Percentiles rank a stretch among this genome's conserved stretches.
Conservation (phyloP, 805 yeast species). For the Helenozyma rhizophorensis region DNA sequence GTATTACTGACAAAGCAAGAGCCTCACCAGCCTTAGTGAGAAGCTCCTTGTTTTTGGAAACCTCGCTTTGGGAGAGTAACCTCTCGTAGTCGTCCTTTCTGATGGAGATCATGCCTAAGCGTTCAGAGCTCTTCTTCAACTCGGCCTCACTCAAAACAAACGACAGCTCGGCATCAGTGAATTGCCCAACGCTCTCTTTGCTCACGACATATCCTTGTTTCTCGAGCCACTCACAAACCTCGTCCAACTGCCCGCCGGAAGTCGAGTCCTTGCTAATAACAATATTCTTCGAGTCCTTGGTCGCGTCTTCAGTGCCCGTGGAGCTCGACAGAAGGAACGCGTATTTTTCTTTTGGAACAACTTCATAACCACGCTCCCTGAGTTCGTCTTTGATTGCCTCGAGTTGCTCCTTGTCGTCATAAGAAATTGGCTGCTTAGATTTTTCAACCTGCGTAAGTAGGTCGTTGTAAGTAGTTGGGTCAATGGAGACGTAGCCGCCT, state of each 20-base stretch:
- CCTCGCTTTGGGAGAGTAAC: slow-evolving; percentile 2
- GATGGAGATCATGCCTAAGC: slow-evolving; percentile 9
- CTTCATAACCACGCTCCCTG: slow-evolving; percentile 6
- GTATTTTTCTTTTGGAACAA: slow-evolving; percentile 5
- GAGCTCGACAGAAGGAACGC: slow-evolving; percentile 2
- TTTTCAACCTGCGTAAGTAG: slow-evolving; percentile 1
- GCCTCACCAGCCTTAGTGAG: slow-evolving; percentile 7
- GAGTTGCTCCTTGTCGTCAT: slow-evolving; percentile 1
- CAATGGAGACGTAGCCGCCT: not conserved
- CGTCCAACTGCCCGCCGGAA: slow-evolving; percentile 1
- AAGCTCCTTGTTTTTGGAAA: slow-evolving; percentile 1
- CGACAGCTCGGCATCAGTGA: slow-evolving; percentile 7
- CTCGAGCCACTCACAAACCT: slow-evolving; percentile 4
- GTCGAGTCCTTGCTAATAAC: slow-evolving; percentile 1
- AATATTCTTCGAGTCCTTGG: too few species aligned
- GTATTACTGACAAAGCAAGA: slow-evolving; percentile 10
- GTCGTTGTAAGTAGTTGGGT: too few species aligned
- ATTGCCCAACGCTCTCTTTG: not conserved
- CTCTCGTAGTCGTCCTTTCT: slow-evolving; percentile 1
- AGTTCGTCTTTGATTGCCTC: slow-evolving; percentile 3
- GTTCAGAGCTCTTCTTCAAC: slow-evolving; percentile 7
- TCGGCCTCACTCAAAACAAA: slow-evolving; percentile 5
- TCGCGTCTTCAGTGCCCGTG: not conserved
- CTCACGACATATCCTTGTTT: slow-evolving; percentile 3
- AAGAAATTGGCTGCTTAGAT: slow-evolving; percentile 1